Evolutionary conservation across 805 yeast genomes (phyloP).

Genomic region (Kregervanrija pseudodelftensis): DNA sequence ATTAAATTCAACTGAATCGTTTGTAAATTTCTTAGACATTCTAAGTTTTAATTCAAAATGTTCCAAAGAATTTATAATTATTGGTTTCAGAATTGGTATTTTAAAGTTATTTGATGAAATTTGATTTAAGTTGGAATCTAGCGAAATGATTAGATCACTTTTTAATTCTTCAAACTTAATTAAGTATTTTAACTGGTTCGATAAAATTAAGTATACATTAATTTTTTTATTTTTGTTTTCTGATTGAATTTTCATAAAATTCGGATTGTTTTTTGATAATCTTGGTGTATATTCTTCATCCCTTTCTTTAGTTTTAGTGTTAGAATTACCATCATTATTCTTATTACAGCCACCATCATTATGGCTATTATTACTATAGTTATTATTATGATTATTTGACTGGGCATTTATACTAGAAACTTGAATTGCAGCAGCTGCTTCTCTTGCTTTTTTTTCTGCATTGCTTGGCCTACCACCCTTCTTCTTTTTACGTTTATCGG

Average conservation of each 20-base stretch:
- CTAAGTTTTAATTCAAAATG: constrained; percentile 27
- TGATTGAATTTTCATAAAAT: constrained; percentile 12
- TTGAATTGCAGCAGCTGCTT: constrained; percentile 1
- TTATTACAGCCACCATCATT: neutral
- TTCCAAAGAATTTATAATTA: constrained; percentile 39
- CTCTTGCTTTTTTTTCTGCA: constrained; percentile 5
- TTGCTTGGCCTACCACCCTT: constrained; percentile 4
- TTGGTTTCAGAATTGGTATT: constrained; percentile 40
- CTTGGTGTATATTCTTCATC: constrained; percentile 27
- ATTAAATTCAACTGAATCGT: constrained; percentile 9
- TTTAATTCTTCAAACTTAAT: constrained; percentile 27
- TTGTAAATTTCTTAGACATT: constrained; percentile 4
- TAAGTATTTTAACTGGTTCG: constrained; percentile 36
- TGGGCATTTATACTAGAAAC: neutral
- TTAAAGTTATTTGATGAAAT: constrained; percentile 7
- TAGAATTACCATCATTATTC: neutral
- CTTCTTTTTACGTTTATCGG: constrained; percentile 1
- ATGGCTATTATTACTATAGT: neutral
- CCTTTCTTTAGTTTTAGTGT: constrained; percentile 2
- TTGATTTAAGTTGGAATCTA: constrained; percentile 32
- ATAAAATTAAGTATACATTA: constrained; percentile 36
- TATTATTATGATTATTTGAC: neutral
- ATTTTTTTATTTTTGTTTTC: constrained; percentile 17
- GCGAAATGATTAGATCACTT: constrained; percentile 40
- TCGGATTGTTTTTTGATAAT: constrained; percentile 26